Conservation (phyloP, 768 basidiomycete species). For the Panellus pusillus region DNA sequence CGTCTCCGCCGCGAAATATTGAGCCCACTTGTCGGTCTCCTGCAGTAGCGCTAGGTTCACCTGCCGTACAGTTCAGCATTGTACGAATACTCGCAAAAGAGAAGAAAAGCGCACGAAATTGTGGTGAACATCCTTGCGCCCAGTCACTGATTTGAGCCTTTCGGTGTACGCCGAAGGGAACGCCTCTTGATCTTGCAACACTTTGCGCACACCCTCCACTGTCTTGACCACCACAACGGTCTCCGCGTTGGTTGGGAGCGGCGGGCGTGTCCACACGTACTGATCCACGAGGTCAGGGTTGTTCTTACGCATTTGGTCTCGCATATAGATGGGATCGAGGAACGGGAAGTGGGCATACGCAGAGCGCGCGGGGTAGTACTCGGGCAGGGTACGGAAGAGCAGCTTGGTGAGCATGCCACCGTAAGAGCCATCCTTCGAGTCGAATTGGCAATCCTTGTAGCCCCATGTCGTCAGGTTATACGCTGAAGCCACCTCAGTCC, state of each 20-base stretch:
- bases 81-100: not conserved
- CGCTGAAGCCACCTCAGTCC: slow-evolving; percentile 39
- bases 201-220: slow-evolving; percentile 33
- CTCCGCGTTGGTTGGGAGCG: slow-evolving; percentile 21
- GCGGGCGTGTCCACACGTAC: slow-evolving; percentile 64
- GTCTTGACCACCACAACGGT: slow-evolving; percentile 28
- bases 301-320: slow-evolving; percentile 36
- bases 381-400: slow-evolving; percentile 69
- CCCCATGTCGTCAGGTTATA: slow-evolving; percentile 80
- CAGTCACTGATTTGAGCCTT: slow-evolving; percentile 32
- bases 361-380: slow-evolving; percentile 63
- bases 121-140: slow-evolving; percentile 24
- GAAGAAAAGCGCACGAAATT: slow-evolving; percentile 19
- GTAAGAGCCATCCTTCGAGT: slow-evolving; percentile 65
- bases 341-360: slow-evolving; percentile 83
- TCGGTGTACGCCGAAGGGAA: slow-evolving; percentile 36
- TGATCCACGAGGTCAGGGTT: slow-evolving; percentile 34
- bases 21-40: slow-evolving; percentile 1
- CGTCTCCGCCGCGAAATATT: slow-evolving; percentile 11
- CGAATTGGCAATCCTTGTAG: slow-evolving; percentile 66
- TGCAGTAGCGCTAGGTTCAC: not conserved
- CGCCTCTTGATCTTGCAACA: slow-evolving; percentile 28
- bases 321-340: slow-evolving; percentile 56
- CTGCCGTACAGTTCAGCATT: not conserved
- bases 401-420: slow-evolving; percentile 76